These are phyloP conservation scores for Phoma sp. DNA, from an alignment of 2,329 filamentous ascomycete species.

Conservation along the genomic window DNA sequence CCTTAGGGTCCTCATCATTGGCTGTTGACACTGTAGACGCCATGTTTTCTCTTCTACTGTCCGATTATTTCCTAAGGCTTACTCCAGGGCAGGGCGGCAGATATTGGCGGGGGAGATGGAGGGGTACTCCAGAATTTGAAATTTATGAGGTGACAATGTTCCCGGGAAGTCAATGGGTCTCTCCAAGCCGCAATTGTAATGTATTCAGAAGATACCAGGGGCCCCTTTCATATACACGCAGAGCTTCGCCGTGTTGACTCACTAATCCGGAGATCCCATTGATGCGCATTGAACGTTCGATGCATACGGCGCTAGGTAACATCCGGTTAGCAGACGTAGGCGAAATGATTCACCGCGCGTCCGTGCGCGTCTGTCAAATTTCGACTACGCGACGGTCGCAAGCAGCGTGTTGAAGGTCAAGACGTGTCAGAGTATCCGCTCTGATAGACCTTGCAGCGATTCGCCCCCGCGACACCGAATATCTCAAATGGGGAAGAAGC, in stretches of 20 bases:
- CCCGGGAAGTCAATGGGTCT: constrained; percentile 1
- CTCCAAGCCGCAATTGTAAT: neutral
- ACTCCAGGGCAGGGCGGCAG: too few species aligned
- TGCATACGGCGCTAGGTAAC: constrained; percentile 21
- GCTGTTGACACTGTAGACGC: constrained; percentile 35
- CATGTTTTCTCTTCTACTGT: constrained; percentile 6
- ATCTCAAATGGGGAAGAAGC: constrained; percentile 50
- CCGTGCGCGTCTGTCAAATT: constrained; percentile 26
- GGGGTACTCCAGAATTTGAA: constrained; percentile 11
- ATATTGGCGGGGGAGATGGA: constrained; percentile 19
- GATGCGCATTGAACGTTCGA: constrained; percentile 21
- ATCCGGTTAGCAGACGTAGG: constrained; percentile 27
- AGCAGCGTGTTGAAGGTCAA: constrained; percentile 37
- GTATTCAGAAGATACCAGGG: neutral
- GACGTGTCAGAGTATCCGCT: constrained; percentile 46
- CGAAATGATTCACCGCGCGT: constrained; percentile 25
- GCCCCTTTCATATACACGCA: constrained; percentile 5
- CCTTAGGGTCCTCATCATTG: constrained; percentile 37
- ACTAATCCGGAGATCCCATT: constrained; percentile 29
- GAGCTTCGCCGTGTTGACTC: constrained; percentile 31
- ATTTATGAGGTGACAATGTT: neutral
- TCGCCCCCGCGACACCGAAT: constrained; percentile 30
- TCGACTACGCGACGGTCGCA: constrained; percentile 22
- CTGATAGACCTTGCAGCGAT: constrained; percentile 46
- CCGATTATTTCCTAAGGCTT: too few species aligned